Conservation (phyloP, 1,284 basidiomycete genomes). For the Ceratobasidium sp. region DNA sequence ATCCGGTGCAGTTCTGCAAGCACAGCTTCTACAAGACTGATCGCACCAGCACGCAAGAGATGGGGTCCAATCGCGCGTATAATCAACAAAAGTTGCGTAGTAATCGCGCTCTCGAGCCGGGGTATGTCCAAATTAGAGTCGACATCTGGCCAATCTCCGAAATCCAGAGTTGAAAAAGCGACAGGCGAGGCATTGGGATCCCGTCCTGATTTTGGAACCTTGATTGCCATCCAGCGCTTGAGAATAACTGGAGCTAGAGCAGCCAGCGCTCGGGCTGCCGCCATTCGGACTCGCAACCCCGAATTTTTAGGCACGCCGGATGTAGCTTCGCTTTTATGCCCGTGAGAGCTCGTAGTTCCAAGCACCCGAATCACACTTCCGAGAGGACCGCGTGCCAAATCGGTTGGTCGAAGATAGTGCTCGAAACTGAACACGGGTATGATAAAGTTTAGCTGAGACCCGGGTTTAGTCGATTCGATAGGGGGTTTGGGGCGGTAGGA, state of each 20-base stretch:
- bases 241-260: constrained; percentile 29
- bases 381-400: constrained; percentile 32
- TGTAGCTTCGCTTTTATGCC: neutral
- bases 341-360: neutral
- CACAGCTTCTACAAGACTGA: constrained; percentile 1
- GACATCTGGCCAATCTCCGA: constrained; percentile 15
- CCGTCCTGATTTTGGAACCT: constrained; percentile 1
- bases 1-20: constrained; percentile 35
- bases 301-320: neutral
- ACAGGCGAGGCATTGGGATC: neutral
- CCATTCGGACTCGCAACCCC: constrained; percentile 1
- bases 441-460: constrained; percentile 2
- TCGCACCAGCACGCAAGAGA: constrained; percentile 30
- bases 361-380: constrained; percentile 23
- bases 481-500: neutral
- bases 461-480: neutral
- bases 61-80: constrained; percentile 20
- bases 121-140: constrained; percentile 5
- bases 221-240: constrained; percentile 24
- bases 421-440: constrained; percentile 38
- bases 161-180: neutral
- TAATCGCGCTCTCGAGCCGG: constrained; percentile 21
- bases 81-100: constrained; percentile 12
- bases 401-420: constrained; percentile 36
- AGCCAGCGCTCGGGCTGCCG: constrained; percentile 29